Conservation (phyloP, 2,329 filamentous ascomycete species). For the Penicillium brevicompactum region DNA sequence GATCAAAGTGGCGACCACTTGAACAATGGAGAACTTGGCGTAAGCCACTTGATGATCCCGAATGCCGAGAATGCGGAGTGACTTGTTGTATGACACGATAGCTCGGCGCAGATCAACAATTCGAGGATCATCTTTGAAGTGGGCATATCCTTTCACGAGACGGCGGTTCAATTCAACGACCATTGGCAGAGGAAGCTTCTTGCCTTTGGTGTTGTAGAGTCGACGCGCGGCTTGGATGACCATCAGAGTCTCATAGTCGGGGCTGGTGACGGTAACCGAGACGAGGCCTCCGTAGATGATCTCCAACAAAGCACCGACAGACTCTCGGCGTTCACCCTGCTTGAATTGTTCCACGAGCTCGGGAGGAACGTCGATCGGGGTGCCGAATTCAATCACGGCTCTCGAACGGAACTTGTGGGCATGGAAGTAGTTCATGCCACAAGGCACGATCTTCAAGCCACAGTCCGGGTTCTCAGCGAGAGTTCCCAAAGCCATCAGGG, state of each 20-base stretch:
- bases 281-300: conserved; percentile 82
- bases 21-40: conserved; percentile 76
- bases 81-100: conserved; percentile 82
- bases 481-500: conserved; percentile 94
- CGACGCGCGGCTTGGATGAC: conserved; percentile 91
- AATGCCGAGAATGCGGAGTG: conserved; percentile 81
- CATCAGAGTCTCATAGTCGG: conserved; percentile 96
- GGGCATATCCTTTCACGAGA: conserved; percentile 85
- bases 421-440: conserved; percentile 99
- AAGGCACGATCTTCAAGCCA: conserved; percentile 90
- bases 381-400: conserved; percentile 93
- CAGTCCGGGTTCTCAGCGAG: conserved; percentile 83
- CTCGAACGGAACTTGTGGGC: conserved; percentile 97
- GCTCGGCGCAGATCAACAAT: conserved; percentile 74
- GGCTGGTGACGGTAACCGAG: conserved; percentile 86
- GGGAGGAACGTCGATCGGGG: conserved; percentile 78
- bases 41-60: conserved; percentile 95
- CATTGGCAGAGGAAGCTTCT: conserved; percentile 87
- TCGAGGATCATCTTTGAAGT: conserved; percentile 87
- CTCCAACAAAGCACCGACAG: conserved; percentile 82
- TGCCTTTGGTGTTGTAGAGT: conserved; percentile 91
- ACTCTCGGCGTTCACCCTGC: conserved; percentile 78
- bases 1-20: conserved; percentile 74
- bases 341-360: conserved; percentile 86
- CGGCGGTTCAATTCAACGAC: conserved; percentile 93